Base-by-base conservation (phyloP, 345 rosid genomes). In the Mallotus nudiflorus region DNA sequence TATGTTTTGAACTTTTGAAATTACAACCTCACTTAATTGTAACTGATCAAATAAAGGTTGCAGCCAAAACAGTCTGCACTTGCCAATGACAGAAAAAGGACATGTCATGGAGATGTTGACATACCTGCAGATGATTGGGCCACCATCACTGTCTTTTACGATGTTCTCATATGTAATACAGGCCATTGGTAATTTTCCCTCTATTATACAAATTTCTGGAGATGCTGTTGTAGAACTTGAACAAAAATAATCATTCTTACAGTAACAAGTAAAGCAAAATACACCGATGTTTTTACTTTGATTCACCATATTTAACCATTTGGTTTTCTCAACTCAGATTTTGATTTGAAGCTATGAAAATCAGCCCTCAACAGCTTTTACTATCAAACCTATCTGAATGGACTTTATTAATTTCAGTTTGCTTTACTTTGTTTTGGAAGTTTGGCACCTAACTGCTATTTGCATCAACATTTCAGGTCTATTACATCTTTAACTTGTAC, bases 71-170 rank as follows among this genome's bases (percentile, higher is more conserved):
- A 82, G 52, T 53, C 89, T 63, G 44, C 58, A 1, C 70, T 63
- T 35, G 75, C 61, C 73, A 65, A 67, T 25, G 87, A n/a, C n/a
- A n/a, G 78, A 50, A 80, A 90, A 80, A 97, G 89, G 67, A 71
- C 46, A 1, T 81, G 88, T 72, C 88, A 86, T 40, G 91, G 92
- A 53, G 98, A 95, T 82, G 96, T 95, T 69, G 98, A 95, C 79
- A 69, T 83, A 68, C 96, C 96, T 68, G 98, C 98, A 16, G 81
- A 72, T 74, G 97, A 92, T 74, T 95, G 99, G 98, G 75, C 82
- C 66, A 82, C 80, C 64, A 66, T 88, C 75, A 78, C 83, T 63
- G 76, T 75, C 79, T 90, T 91, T 74, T 94, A 89, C 25, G 90
- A 94, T 79, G 96, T 90, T 73, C 92, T 92, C 70, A 44, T 94